A percentile compares a stretch with the other conserved stretches of the same genome.
phyloP scores from a whole-genome alignment of 768 basidiomycete species.

The Termitomyces bulborhizus region DNA sequence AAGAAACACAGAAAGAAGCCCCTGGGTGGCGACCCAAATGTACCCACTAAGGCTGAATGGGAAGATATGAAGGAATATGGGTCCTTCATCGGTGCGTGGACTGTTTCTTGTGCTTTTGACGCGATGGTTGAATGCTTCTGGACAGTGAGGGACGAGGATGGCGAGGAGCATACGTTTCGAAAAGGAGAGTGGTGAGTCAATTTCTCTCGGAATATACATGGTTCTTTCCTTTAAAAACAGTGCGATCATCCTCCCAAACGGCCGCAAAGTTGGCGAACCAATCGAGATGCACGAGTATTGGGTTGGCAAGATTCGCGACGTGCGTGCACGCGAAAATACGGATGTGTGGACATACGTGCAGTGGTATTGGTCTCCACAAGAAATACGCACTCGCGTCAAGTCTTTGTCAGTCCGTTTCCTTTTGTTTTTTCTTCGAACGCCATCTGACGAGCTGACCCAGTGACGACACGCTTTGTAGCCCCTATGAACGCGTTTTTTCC shows the following conservation, averaged over 20 bases:
- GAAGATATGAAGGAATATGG: slow-evolving; percentile 12
- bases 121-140: neutral
- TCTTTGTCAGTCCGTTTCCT: neutral
- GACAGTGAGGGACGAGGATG: slow-evolving; percentile 26
- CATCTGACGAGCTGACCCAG: slow-evolving; percentile 19
- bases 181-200: slow-evolving; percentile 29
- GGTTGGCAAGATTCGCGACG: slow-evolving; percentile 44
- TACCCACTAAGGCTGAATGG: slow-evolving; percentile 16
- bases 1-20: slow-evolving; percentile 5
- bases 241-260: slow-evolving; percentile 36
- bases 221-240: slow-evolving; percentile 10
- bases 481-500: slow-evolving; percentile 44
- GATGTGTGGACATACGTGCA: slow-evolving; percentile 42
- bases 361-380: slow-evolving; percentile 52
- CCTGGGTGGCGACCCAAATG: slow-evolving; percentile 1
- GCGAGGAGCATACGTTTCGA: slow-evolving; percentile 22
- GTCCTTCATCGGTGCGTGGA: slow-evolving; percentile 21
- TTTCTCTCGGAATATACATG: neutral
- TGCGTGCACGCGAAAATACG: slow-evolving; percentile 25
- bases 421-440: neutral
- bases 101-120: neutral
- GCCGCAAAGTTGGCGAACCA: slow-evolving; percentile 14
- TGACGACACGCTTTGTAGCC: slow-evolving; percentile 30
- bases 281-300: slow-evolving; percentile 37
- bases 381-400: slow-evolving; percentile 23